Evolutionary conservation across 768 basidiomycete species (phyloP), one percentile per base, ranked within the genome.

Genomic region (Xerocomellus intermedius): DNA sequence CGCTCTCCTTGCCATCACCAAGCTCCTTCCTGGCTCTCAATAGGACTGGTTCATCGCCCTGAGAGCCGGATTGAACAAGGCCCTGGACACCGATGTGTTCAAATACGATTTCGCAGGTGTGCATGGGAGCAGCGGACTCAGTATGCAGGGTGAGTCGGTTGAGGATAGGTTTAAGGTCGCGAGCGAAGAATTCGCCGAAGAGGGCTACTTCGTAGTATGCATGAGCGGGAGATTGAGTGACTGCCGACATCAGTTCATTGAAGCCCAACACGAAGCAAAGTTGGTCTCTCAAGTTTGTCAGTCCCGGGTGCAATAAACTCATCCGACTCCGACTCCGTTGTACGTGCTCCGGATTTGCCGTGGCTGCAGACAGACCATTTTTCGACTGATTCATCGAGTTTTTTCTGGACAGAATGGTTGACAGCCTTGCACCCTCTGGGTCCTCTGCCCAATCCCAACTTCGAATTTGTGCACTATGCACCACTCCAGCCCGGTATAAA

Each of bases 151-250:
- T 90, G 55, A 92, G 84, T 36, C 91, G 82, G 70, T 93, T 89
- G 50, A 92, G 77, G 58, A 93, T 85, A 0, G 87, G 73, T 64
- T 84, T 82, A 38, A 92, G 82, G 60, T 92, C 89, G 42, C 83
- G 79, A 32, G 88, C 70, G 58, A 87, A 89, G 75, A 92, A 91
- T 64, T 90, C 89, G 57, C 87, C 90, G 52, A 86, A 89, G 57
- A 92, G 82, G 0, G 87, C 87, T 53, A 91, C 86, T 75, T 92
- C 89, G 66, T 91, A 92, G 69, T 90, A 92, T 49, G 78, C 79
- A 64, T 87, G 84, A 12, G 75, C 71, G 35, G 74, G 67, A 39
- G 72, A 67, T 26, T 61, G 62, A 30, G 62, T 36, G 45, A 55
- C 58, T 24, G 64, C 38, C 50, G 61, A 64, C 64, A 65, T 72